Conservation (phyloP, 2,329 filamentous ascomycete genomes). For the Trichoderma polysporum region DNA sequence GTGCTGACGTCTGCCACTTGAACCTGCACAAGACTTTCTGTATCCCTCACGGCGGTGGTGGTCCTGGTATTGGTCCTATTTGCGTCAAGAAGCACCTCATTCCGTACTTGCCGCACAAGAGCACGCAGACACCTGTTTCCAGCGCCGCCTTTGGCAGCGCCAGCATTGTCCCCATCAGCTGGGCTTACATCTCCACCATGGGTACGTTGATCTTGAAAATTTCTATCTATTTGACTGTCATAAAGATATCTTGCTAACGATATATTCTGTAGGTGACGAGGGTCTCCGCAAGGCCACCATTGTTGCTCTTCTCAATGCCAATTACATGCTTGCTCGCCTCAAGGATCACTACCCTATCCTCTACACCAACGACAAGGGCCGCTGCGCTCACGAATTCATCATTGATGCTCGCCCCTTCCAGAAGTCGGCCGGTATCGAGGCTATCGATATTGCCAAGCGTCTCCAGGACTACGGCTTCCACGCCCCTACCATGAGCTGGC, state of each 20-base stretch:
- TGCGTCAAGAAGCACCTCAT: conserved; percentile 81
- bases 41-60: conserved; percentile 93
- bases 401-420: conserved; percentile 85
- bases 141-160: conserved; percentile 85
- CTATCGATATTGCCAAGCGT: conserved; percentile 93
- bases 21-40: conserved; percentile 99
- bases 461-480: conserved; percentile 98
- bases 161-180: conserved; percentile 89
- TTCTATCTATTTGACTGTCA: background rate
- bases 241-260: background rate
- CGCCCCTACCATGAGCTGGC: conserved; percentile 95
- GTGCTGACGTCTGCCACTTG: conserved; percentile 93
- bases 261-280: conserved; percentile 35
- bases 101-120: conserved; percentile 58
- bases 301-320: conserved; percentile 91
- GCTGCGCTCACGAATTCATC: conserved; percentile 97
- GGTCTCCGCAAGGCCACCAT: conserved; percentile 88
- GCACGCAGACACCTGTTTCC: conserved; percentile 61
- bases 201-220: conserved; percentile 45
- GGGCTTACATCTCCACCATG: conserved; percentile 96
- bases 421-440: conserved; percentile 79
- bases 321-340: conserved; percentile 89
- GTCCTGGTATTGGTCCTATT: conserved; percentile 90
- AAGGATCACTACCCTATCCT: conserved; percentile 84
- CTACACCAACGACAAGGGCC: conserved; percentile 86